phyloP scores from a whole-genome alignment of 805 yeast genomes.

The Yarrowia sp. region DNA sequence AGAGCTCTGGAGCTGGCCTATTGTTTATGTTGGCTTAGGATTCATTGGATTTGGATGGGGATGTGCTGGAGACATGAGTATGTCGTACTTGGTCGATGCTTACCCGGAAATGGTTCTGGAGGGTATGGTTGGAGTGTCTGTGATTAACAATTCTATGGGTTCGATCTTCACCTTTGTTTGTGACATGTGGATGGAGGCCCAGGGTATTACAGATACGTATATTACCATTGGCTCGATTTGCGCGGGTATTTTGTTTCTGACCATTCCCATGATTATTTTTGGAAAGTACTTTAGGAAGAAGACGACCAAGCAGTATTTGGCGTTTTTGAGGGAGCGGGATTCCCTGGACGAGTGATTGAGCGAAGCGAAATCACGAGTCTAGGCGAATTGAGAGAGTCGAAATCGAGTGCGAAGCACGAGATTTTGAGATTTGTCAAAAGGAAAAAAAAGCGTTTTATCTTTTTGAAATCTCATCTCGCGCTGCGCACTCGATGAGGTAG shows the following conservation, averaged over 20 bases:
- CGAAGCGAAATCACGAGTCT: not conserved
- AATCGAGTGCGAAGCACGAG: too few relatives aligned
- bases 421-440: too few relatives aligned
- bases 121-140: conserved; percentile 56
- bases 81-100: conserved; percentile 55
- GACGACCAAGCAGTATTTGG: conserved; percentile 31
- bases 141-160: conserved; percentile 59
- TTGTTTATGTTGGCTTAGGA: conserved; percentile 55
- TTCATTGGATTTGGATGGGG: conserved; percentile 55
- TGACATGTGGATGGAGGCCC: conserved; percentile 55
- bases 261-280: conserved; percentile 57
- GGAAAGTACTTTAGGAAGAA: conserved; percentile 56
- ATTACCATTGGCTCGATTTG: conserved; percentile 58
- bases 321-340: conserved; percentile 31
- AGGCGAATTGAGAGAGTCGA: too few relatives aligned
- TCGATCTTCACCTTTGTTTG: conserved; percentile 60
- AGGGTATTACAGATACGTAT: conserved; percentile 55
- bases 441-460: too few relatives aligned
- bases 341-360: conserved; percentile 1
- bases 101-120: conserved; percentile 54
- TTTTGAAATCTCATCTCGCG: too few relatives aligned
- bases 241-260: conserved; percentile 51
- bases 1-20: conserved; percentile 54
- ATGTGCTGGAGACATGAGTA: conserved; percentile 58
- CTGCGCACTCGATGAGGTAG: too few relatives aligned